These are phyloP conservation scores for Vanrija humicola DNA, from an alignment of 1,284 basidiomycete genomes.

Conservation along the genomic window DNA sequence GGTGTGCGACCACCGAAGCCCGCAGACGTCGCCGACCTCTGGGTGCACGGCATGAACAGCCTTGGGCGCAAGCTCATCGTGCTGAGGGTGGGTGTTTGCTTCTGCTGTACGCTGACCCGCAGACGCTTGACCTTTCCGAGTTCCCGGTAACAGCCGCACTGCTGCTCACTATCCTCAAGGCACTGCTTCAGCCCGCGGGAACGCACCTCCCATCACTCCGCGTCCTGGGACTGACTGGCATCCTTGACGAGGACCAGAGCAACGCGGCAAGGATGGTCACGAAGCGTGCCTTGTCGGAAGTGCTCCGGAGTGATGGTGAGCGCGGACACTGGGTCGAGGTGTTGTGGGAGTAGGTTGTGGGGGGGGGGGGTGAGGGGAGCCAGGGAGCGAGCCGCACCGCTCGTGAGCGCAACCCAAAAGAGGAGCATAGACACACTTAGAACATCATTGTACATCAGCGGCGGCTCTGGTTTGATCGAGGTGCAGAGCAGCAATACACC, in stretches of 20 bases:
- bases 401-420: no score
- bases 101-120: not conserved
- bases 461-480: no score
- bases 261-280: not conserved
- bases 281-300: not conserved
- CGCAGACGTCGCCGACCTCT: not conserved
- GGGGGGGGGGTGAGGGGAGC: no score
- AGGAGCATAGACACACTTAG: no score
- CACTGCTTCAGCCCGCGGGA: slow-evolving; percentile 15
- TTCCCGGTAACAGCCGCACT: slow-evolving; percentile 2
- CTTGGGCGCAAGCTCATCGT: slow-evolving; percentile 32
- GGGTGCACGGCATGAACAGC: slow-evolving; percentile 16
- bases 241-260: not conserved
- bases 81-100: slow-evolving; percentile 22
- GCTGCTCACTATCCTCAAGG: slow-evolving; percentile 1
- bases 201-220: slow-evolving; percentile 24
- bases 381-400: no score
- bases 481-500: no score
- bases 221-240: slow-evolving; percentile 19
- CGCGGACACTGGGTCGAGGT: no score
- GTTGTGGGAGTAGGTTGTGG: no score
- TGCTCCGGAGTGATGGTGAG: no score
- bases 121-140: slow-evolving; percentile 35
- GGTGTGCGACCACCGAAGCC: slow-evolving; percentile 13
- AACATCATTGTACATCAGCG: no score